Evolutionary conservation across 129 eudicot species (phyloP).

Genomic region (Flaveria robusta): DNA sequence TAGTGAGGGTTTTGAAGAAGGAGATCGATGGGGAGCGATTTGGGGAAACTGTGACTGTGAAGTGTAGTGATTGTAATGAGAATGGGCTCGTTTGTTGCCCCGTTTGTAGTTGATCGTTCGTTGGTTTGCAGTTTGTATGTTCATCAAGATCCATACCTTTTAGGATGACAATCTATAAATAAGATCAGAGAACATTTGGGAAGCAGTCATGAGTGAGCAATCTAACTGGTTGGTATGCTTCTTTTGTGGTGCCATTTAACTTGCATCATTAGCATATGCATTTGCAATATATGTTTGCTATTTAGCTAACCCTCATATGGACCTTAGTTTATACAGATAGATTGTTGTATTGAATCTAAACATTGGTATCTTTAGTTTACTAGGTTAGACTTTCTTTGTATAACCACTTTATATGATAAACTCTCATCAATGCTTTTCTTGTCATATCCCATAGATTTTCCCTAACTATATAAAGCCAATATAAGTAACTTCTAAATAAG

Average conservation of each 20-base stretch:
- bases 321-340: too few relatives aligned
- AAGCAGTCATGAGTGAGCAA: background rate
- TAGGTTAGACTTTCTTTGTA: too few relatives aligned
- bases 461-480: too few relatives aligned
- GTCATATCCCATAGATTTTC: too few relatives aligned
- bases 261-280: constrained; percentile 10
- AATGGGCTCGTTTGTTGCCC: constrained; percentile 90
- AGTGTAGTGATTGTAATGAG: constrained; percentile 87
- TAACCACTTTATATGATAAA: too few relatives aligned
- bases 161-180: constrained; percentile 34
- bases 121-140: background rate
- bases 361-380: too few relatives aligned
- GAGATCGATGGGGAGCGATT: constrained; percentile 31
- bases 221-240: background rate
- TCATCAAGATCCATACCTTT: background rate
- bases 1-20: constrained; percentile 38
- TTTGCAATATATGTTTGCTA: too few relatives aligned
- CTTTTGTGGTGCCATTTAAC: background rate
- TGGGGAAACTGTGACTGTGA: constrained; percentile 41
- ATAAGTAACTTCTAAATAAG: too few relatives aligned
- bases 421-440: too few relatives aligned
- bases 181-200: constrained; percentile 19
- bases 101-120: constrained; percentile 61
- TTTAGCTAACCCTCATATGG: too few relatives aligned
- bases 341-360: too few relatives aligned